These are phyloP conservation scores for Rhizopogon roseolus DNA, from an alignment of 768 basidiomycete genomes.

Conservation along the genomic window DNA sequence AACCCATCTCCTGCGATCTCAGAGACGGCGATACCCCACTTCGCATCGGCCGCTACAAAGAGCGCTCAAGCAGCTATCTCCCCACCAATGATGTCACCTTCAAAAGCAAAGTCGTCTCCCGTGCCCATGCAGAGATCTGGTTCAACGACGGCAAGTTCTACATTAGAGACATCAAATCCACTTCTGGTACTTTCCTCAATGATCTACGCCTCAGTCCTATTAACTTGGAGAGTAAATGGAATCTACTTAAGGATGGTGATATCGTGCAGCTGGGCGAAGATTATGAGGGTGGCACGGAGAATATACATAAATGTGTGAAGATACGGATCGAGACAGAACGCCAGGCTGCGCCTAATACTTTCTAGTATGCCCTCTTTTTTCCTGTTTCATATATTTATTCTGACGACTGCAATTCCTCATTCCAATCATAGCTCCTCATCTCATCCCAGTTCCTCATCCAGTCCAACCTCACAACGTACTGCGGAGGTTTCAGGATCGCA, in stretches of 20 bases:
- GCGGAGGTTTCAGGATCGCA: no score
- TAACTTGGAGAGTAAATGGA: slow-evolving; percentile 73
- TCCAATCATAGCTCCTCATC: no score
- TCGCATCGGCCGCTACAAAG: no score
- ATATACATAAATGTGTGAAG: slow-evolving; percentile 92
- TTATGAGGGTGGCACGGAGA: slow-evolving; percentile 92
- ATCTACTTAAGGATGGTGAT: slow-evolving; percentile 86
- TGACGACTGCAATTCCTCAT: no score
- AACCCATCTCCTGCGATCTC: no score
- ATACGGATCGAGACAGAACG: slow-evolving; percentile 86
- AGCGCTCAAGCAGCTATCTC: slow-evolving; percentile 12
- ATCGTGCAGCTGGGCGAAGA: slow-evolving; percentile 94
- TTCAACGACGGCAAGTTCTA: slow-evolving; percentile 68
- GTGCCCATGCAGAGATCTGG: slow-evolving; percentile 96
- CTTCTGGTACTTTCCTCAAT: slow-evolving; percentile 92
- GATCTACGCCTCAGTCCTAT: slow-evolving; percentile 86
- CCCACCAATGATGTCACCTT: slow-evolving; percentile 87
- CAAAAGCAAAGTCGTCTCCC: slow-evolving; percentile 91
- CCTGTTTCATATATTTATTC: not conserved
- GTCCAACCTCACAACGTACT: no score
- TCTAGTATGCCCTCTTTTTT: slow-evolving; percentile 50
- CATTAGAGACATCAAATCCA: slow-evolving; percentile 86
- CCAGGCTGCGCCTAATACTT: slow-evolving; percentile 80
- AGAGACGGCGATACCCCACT: no score
- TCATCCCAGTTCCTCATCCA: no score